Evolutionary conservation across 768 basidiomycete species (phyloP).

Genomic region (Flagelloscypha sp.): DNA sequence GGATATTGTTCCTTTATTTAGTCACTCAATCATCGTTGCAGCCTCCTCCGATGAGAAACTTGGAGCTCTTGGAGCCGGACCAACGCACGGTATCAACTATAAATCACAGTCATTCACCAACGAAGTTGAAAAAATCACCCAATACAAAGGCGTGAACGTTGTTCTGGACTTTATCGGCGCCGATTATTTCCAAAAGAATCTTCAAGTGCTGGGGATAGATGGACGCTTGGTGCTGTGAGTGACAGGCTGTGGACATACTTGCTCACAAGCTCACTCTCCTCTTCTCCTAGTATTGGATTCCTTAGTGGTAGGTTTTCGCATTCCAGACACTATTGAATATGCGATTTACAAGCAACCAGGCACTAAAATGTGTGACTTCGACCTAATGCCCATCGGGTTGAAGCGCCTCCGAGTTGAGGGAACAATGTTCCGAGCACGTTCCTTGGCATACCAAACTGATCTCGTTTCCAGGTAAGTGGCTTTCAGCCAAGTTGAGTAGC

Average conservation of each 20-base stretch:
- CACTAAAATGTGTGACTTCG: constrained; percentile 36
- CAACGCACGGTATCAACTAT: constrained; percentile 78
- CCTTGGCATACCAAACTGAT: constrained; percentile 66
- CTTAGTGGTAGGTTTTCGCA: constrained; percentile 49
- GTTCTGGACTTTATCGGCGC: constrained; percentile 80
- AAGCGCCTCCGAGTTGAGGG: constrained; percentile 88
- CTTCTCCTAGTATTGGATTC: no score
- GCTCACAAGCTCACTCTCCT: no score
- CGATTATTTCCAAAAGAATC: constrained; percentile 66
- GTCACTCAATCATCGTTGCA: constrained; percentile 71
- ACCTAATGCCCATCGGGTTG: constrained; percentile 61
- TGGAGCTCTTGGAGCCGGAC: constrained; percentile 63
- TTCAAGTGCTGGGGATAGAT: constrained; percentile 60
- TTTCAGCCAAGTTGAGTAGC: not conserved
- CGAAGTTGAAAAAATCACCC: constrained; percentile 60
- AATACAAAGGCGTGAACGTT: constrained; percentile 68
- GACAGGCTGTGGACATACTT: no score
- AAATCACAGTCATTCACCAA: constrained; percentile 74
- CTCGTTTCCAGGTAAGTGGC: constrained; percentile 47
- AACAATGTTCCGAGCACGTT: constrained; percentile 74
- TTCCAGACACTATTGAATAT: constrained; percentile 12
- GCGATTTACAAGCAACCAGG: constrained; percentile 31
- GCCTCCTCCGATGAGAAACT: constrained; percentile 82
- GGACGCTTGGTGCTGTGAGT: constrained; percentile 68
- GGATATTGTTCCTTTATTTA: constrained; percentile 18